Percentiles rank a stretch among this genome's conserved stretches.
Evolutionary conservation across 495 filamentous ascomycete genomes (phyloP).

Genomic region (Neurospora pannonica): DNA sequence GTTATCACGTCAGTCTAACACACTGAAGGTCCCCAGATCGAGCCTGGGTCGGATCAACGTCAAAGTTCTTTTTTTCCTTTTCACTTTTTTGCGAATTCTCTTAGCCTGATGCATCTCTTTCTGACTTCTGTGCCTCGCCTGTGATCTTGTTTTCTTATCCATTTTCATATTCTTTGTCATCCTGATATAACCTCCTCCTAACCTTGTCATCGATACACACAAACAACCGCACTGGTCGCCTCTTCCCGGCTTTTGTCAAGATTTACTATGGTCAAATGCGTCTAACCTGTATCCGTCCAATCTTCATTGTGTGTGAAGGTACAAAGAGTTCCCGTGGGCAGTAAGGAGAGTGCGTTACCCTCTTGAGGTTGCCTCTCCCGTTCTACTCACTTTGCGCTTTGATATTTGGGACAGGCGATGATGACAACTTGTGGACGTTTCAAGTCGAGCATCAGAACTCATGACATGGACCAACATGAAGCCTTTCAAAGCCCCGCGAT

Average conservation of each 20-base stretch:
- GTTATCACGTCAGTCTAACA: slow-evolving; percentile 23
- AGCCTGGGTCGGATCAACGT: slow-evolving; percentile 19
- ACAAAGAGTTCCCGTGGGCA: not conserved
- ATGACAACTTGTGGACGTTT: not conserved
- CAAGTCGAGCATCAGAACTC: not conserved
- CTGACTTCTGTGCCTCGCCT: not conserved
- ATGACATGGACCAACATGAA: not conserved
- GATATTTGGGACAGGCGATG: not conserved
- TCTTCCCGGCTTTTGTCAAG: not conserved
- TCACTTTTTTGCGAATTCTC: not conserved
- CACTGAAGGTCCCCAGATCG: slow-evolving; percentile 20
- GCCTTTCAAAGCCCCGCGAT: not conserved
- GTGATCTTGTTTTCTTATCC: not conserved
- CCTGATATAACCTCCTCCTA: not conserved
- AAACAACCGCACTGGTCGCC: not conserved
- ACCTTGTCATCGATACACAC: not conserved
- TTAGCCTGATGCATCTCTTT: not conserved
- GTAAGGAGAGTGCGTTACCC: not conserved
- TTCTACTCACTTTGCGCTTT: not conserved
- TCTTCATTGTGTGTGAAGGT: not conserved
- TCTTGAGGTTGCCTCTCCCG: not conserved
- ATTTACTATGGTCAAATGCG: not conserved
- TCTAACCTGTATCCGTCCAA: not conserved
- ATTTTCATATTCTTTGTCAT: not conserved
- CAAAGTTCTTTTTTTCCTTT: not conserved